Percentiles rank a stretch among this genome's conserved stretches.
phyloP scores from a whole-genome alignment of 257 asterid species.

The Salvia hispanica region DNA sequence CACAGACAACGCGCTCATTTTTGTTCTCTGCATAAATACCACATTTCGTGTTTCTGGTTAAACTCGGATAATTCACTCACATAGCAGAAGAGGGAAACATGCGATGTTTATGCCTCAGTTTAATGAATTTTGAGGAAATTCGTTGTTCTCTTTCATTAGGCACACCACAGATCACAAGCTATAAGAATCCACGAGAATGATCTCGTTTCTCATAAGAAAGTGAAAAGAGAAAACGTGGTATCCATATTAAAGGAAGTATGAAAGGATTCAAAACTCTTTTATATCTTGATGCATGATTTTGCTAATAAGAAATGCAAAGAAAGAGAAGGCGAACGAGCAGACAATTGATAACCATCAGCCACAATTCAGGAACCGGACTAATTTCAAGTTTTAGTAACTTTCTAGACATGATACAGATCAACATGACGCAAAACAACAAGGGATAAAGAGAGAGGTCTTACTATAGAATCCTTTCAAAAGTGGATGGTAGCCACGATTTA shows the following conservation, averaged over 20 bases:
- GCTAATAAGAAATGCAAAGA: background rate
- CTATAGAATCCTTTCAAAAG: constrained; percentile 76
- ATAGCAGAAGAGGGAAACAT: background rate
- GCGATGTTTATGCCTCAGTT: too few species aligned
- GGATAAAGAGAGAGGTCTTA: constrained; percentile 32
- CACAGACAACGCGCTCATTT: constrained; percentile 79
- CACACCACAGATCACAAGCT: too few species aligned
- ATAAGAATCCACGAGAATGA: too few species aligned
- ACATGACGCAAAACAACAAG: background rate
- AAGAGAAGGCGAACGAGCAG: background rate
- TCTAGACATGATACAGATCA: constrained; percentile 10
- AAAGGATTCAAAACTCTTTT: too few species aligned
- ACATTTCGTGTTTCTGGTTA: background rate
- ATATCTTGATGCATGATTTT: too few species aligned
- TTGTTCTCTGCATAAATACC: constrained; percentile 56
- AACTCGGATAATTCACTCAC: background rate
- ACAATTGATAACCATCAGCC: background rate
- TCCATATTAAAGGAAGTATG: too few species aligned
- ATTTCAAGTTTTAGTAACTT: background rate
- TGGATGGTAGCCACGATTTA: constrained; percentile 88
- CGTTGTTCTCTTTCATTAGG: background rate
- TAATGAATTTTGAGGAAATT: too few species aligned
- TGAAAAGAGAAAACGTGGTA: too few species aligned
- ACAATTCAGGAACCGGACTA: background rate
- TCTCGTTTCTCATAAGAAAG: too few species aligned